Evolutionary conservation across 2,329 filamentous ascomycete species (phyloP).

Genomic region (Xylariaceae sp.): DNA sequence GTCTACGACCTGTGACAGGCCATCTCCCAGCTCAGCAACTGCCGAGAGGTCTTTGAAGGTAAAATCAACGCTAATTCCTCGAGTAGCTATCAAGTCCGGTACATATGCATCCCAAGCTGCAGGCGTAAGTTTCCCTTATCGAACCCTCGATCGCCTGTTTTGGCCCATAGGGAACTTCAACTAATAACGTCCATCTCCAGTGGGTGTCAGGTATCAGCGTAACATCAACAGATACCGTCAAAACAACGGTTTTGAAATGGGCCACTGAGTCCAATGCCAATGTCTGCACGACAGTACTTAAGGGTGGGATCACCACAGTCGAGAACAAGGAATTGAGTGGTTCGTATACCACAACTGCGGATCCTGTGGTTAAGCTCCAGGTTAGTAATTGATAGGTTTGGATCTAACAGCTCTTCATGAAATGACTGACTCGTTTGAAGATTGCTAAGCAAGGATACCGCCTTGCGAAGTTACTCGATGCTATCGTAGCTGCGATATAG

Average conservation of each 20-base stretch:
- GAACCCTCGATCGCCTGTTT: too few relatives aligned
- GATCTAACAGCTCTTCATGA: too few relatives aligned
- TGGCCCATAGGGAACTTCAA: too few relatives aligned
- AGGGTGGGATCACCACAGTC: conserved; percentile 37
- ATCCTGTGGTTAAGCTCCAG: conserved; percentile 41
- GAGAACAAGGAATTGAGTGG: conserved; percentile 39
- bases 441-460: conserved; percentile 45
- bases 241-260: conserved; percentile 37
- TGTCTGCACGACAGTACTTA: conserved; percentile 43
- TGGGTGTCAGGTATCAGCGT: conserved; percentile 38
- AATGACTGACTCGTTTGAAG: too few relatives aligned
- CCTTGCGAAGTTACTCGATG: conserved; percentile 35
- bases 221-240: conserved; percentile 24
- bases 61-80: background rate
- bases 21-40: too few relatives aligned
- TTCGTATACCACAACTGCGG: conserved; percentile 38
- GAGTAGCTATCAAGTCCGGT: conserved; percentile 36
- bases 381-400: too few relatives aligned
- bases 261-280: conserved; percentile 41
- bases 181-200: too few relatives aligned
- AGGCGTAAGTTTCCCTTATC: background rate
- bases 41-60: too few relatives aligned
- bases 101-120: conserved; percentile 34
- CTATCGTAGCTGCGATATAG: conserved; percentile 28
- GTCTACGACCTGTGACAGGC: background rate